Percentiles rank a stretch among this genome's conserved stretches.
Conservation (phyloP, 1,284 basidiomycete genomes). For the Ustilago nuda region DNA sequence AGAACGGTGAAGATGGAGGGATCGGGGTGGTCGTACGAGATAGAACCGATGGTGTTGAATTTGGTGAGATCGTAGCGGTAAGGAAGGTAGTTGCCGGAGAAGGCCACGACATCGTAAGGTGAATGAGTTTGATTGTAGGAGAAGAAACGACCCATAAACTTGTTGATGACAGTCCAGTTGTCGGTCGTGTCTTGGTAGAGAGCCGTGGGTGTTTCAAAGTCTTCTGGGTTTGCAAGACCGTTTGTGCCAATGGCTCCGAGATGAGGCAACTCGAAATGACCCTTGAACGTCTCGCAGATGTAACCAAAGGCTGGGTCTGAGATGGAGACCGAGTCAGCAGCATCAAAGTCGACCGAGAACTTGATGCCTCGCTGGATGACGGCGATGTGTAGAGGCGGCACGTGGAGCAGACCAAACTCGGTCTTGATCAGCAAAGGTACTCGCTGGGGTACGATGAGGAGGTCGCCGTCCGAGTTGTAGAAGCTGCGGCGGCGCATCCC, state of each 20-base stretch:
- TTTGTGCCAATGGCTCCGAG: slow-evolving; percentile 76
- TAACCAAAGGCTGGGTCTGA: slow-evolving; percentile 70
- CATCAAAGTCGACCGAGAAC: slow-evolving; percentile 73
- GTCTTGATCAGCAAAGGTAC: slow-evolving; percentile 78
- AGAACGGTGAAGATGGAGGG: slow-evolving; percentile 65
- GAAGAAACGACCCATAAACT: slow-evolving; percentile 75
- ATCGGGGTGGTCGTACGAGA: slow-evolving; percentile 72
- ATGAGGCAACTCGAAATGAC: slow-evolving; percentile 77
- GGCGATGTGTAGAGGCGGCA: slow-evolving; percentile 76
- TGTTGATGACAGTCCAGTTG: slow-evolving; percentile 68
- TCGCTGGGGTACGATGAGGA: slow-evolving; percentile 77
- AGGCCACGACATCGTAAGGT: slow-evolving; percentile 80
- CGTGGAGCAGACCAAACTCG: slow-evolving; percentile 78
- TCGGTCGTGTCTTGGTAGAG: slow-evolving; percentile 76
- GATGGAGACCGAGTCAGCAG: slow-evolving; percentile 54
- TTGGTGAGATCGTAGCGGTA: slow-evolving; percentile 79
- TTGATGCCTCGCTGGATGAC: slow-evolving; percentile 78
- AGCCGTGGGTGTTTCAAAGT: slow-evolving; percentile 77
- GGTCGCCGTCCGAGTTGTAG: slow-evolving; percentile 78
- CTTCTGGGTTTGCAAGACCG: slow-evolving; percentile 71
- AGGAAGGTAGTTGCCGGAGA: slow-evolving; percentile 76
- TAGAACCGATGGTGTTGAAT: slow-evolving; percentile 77
- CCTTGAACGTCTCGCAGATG: slow-evolving; percentile 72
- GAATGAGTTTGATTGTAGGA: slow-evolving; percentile 76
- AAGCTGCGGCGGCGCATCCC: slow-evolving; percentile 78